A percentile compares a stretch with the other conserved stretches of the same genome.
Evolutionary conservation across 2,329 filamentous ascomycete genomes (phyloP).

Genomic region (Geosmithia putterillii): DNA sequence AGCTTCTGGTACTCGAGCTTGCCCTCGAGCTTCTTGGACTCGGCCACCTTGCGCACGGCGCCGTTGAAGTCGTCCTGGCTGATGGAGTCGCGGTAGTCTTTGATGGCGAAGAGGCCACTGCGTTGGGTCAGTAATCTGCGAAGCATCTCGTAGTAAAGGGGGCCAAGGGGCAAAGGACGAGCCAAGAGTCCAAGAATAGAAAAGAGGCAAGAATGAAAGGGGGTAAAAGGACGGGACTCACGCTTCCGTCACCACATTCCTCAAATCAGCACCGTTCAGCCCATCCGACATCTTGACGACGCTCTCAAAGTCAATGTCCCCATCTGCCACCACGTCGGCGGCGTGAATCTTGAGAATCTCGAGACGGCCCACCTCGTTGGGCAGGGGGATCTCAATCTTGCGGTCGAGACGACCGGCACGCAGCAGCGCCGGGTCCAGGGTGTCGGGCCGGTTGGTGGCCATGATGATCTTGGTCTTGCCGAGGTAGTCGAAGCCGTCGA

Average conservation of each 20-base stretch:
- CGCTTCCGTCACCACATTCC: conserved; percentile 98
- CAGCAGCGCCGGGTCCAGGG: conserved; percentile 82
- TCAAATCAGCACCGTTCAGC: conserved; percentile 90
- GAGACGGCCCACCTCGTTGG: conserved; percentile 89
- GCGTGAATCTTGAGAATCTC: conserved; percentile 99
- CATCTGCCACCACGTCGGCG: conserved; percentile 72
- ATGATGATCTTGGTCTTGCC: conserved; percentile 99
- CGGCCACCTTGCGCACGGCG: conserved; percentile 91
- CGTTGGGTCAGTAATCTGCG: conserved; percentile 11
- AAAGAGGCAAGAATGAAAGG: not conserved
- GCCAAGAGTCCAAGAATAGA: conserved; percentile 7
- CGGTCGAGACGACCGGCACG: conserved; percentile 88
- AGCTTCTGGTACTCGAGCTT: conserved; percentile 97
- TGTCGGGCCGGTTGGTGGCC: conserved; percentile 96
- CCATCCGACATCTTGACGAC: conserved; percentile 99
- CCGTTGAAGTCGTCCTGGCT: conserved; percentile 99
- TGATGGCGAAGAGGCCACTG: conserved; percentile 93
- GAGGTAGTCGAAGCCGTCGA: conserved; percentile 97
- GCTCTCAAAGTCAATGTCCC: conserved; percentile 96
- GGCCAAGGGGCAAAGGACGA: not conserved
- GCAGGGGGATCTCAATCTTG: conserved; percentile 95
- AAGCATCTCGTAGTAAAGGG: not conserved
- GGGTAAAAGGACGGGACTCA: conserved; percentile 37
- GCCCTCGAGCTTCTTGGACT: conserved; percentile 96
- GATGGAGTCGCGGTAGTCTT: conserved; percentile 90